phyloP scores from a whole-genome alignment of 2,329 filamentous ascomycete species.

The Amauroascus verrucosus region DNA sequence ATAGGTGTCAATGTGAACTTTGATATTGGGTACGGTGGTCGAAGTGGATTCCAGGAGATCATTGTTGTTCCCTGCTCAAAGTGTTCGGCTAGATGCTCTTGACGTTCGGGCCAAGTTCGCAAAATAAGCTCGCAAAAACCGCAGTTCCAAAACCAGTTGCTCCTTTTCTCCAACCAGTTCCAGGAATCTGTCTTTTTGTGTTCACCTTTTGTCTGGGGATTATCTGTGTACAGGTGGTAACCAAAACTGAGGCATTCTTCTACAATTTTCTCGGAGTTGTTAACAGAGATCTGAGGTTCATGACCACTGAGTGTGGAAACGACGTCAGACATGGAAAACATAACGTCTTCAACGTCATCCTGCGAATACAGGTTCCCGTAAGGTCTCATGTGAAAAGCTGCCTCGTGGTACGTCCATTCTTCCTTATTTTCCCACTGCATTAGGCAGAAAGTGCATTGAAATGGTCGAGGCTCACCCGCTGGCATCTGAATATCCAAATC shows the following conservation, averaged over 20 bases:
- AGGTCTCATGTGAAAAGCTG: conserved; percentile 9
- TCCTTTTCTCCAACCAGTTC: conserved; percentile 11
- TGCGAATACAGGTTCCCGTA: conserved; percentile 1
- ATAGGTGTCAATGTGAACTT: conserved; percentile 11
- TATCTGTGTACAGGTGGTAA: conserved; percentile 2
- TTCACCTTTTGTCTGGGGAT: not conserved
- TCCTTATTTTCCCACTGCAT: conserved; percentile 11
- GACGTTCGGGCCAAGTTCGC: conserved; percentile 15
- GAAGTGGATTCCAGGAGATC: conserved; percentile 15
- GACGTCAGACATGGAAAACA: conserved; percentile 10
- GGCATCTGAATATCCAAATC: conserved; percentile 6
- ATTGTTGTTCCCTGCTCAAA: conserved; percentile 13
- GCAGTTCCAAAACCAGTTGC: conserved; percentile 16
- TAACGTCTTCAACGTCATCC: not conserved
- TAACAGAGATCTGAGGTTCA: not conserved
- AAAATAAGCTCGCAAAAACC: conserved; percentile 14
- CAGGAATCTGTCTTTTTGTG: conserved; percentile 2
- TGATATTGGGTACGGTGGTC: conserved; percentile 12
- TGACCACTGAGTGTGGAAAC: not conserved
- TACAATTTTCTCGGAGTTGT: not conserved
- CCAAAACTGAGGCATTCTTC: conserved; percentile 5
- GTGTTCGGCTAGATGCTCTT: conserved; percentile 15
- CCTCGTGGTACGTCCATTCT: conserved; percentile 13
- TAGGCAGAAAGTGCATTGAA: conserved; percentile 14
- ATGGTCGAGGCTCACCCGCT: conserved; percentile 6